Base-by-base conservation (phyloP, 208 protist species). In the Crithidia thermophila region DNA sequence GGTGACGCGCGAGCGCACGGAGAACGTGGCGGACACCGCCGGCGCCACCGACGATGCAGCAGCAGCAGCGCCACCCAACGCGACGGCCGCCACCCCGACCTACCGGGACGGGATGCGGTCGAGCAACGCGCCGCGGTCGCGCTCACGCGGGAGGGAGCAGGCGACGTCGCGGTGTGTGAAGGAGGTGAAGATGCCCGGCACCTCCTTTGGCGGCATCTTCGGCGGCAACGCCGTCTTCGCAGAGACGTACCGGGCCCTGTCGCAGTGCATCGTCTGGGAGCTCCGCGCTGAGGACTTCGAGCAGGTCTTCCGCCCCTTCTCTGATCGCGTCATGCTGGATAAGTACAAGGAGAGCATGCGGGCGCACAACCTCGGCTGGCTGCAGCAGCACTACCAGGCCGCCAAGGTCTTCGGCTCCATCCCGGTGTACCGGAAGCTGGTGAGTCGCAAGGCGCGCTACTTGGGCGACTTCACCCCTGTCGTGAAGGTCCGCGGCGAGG, bases 171-270 rank as follows among this genome's bases (percentile, higher is more conserved):
- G 53, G 5, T 58, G 33, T 16, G 11, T 23, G 25, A 61, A 62
- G 47, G 52, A 58, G 28, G 69, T 93, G 28, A 28, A 93, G 16
- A 40, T 66, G 50, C 25, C 77, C 0, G 88, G 88, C 23, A 52
- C 72, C 9, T 57, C 51, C 8, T 91, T 96, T 79, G 91, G 91
- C 47, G 91, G 91, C n/a, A 52, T 96, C 50, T 91, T 93, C 60
- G 64, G 78, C 57, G 84, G 75, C 62, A 81, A 20, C 37, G 76
- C 81, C 27, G 23, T 74, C n/a, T 92, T 88, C 62, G 57, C 69
- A 20, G 75, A 73, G 21, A 82, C 76, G 11, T 96, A 93, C 77
- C 64, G 76, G 34, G 77, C 86, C 0, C 64, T 93, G 33, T 93
- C 91, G 36, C 69, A 85, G 60, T 96, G 91, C 74, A 85, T 91